Base-by-base conservation (phyloP, 1,139 yeast species). In the Blastobotrys indianensis region DNA sequence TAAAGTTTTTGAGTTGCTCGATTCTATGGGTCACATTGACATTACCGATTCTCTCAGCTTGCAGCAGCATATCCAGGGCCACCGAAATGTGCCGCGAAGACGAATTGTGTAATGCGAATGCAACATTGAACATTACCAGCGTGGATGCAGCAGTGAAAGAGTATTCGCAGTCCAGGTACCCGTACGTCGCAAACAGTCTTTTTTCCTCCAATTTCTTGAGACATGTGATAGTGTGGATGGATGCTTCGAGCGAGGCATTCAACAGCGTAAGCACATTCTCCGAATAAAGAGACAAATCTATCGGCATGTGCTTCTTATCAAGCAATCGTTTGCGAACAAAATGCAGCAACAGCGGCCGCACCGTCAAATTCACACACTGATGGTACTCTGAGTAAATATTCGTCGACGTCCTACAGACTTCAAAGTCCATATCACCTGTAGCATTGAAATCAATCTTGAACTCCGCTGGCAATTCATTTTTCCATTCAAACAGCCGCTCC, bases 161-260 rank as follows among this genome's bases (percentile, higher is more conserved):
- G 61, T 85, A 85, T 59, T 86, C 95, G 56, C 95, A 70, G 61
- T 86, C 95, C 87, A 85, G 83, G 72, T 88, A 85, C 1, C 95
- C 94, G 67, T 84, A 85, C 36, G 84, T 65, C 0, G 95, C 92
- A 28, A 85, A 82, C 85, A 83, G 81, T 53, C 82, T 82, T 48
- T 81, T 83, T 0, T 85, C 83, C 57, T 82, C 68, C 41, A 85
- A 67, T 0, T 83, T 80, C 85, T 90, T 82, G 3, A 85, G 70
- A 1, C 85, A 77, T 51, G 86, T 73, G 39, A 86, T 79, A 0
- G 92, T 81, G 58, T 85, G 85, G 41, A 85, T 82, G 0, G 94
- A 84, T 0, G 94, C 94, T 57, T 85, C 92, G 62, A 85, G 79
- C 1, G 94, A 84, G 2, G 94, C 84, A 63, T 85, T 85, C 50